phyloP scores from a whole-genome alignment of 768 basidiomycete genomes.

The Mycena floridula region DNA sequence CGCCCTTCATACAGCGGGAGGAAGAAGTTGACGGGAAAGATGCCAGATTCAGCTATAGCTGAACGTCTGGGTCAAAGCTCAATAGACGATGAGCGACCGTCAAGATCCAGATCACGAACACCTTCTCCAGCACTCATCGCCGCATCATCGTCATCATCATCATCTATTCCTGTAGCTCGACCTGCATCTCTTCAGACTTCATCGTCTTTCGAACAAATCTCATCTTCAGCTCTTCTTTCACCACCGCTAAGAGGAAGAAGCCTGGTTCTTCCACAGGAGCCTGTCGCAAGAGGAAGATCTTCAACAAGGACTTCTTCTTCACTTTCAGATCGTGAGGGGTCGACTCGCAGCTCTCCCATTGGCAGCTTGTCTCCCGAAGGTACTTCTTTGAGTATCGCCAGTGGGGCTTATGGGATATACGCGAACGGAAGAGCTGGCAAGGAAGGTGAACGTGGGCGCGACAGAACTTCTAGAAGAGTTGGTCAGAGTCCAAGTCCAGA shows the following conservation, averaged over 20 bases:
- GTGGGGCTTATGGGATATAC: constrained; percentile 2
- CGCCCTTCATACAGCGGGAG: neutral
- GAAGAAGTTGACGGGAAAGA: neutral
- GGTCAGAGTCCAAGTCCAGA: constrained; percentile 33
- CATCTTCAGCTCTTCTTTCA: constrained; percentile 5
- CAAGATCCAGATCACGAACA: constrained; percentile 36
- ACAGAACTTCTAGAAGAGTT: constrained; percentile 28
- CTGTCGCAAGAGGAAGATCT: constrained; percentile 42
- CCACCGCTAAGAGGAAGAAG: constrained; percentile 7
- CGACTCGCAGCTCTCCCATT: constrained; percentile 18
- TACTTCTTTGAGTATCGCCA: neutral
- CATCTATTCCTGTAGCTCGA: constrained; percentile 9
- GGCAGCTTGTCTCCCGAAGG: constrained; percentile 25
- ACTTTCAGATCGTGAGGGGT: constrained; percentile 41
- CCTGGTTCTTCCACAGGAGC: constrained; percentile 5
- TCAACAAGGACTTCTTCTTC: constrained; percentile 48
- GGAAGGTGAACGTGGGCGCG: constrained; percentile 20
- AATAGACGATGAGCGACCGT: constrained; percentile 12
- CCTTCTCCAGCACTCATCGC: constrained; percentile 30
- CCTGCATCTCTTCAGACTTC: constrained; percentile 11
- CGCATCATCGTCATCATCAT: constrained; percentile 3
- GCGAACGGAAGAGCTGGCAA: constrained; percentile 21
- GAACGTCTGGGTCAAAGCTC: neutral
- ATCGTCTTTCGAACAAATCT: constrained; percentile 13
- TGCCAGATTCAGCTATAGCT: neutral